Base-by-base conservation (phyloP, 2,329 filamentous ascomycete genomes). In the Tolypocladium ophioglossoides region DNA sequence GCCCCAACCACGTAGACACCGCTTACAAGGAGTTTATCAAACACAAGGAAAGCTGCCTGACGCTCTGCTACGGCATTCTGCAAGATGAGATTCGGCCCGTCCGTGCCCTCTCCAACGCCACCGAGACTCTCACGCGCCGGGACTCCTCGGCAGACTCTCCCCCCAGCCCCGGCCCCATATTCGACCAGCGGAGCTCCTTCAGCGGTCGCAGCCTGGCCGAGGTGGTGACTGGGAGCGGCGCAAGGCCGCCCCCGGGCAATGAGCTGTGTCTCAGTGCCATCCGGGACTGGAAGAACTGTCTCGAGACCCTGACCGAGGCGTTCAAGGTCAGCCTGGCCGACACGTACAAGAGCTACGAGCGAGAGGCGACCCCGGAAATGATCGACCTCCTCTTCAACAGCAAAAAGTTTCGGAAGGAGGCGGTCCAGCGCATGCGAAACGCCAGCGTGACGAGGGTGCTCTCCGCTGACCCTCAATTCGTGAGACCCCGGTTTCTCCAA, bases 381-480 rank as follows among this genome's bases (percentile, higher is more conserved):
- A 60, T 76, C 3, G 71, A 77, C 20, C 62, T 64, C 2, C 62
- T 79, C 0, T 72, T 79, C 48, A 63, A 60, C 11, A 73, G 73
- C 55, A 72, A 70, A 52, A 62, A 58, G 1, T 71, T 73, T n/a
- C 71, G 76, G 9, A 69, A 65, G 24, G 68, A 71, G 20, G 66
- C 72, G 1, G 74, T 78, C 5, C 62, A 69, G 48, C 67, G 71
- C 48, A 78, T 78, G 75, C 70, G 74, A 56, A 74, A 74, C 54
- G 68, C 70, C 3, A 75, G 72, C 55, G 66, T 77, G 16, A 71
- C 69, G 35, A 66, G 69, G 52, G 68, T 74, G 47, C 66, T 72
- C 59, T 75, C 72, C 4, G 71, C 74, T 9, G 71, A 75, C 51
- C 69, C 70, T 5, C 69, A 74, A 55, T 76, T 74, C 58, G 70